Conservation (phyloP, 139 green algal genomes). For the Spirogloea muscicola region DNA sequence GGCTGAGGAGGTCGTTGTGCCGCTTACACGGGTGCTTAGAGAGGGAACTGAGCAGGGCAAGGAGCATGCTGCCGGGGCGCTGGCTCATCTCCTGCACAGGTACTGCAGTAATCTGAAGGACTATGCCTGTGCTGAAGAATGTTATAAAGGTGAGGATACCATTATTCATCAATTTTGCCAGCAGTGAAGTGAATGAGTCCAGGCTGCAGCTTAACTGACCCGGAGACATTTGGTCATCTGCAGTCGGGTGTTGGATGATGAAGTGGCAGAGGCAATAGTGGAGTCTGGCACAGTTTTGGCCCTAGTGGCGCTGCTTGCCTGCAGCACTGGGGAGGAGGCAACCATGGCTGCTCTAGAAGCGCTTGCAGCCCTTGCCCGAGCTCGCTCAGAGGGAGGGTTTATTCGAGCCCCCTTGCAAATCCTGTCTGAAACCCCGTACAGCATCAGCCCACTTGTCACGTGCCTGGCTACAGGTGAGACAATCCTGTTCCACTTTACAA, state of each 20-base stretch:
- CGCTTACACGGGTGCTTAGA: conserved; percentile 23
- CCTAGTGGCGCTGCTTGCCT: conserved; percentile 26
- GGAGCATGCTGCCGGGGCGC: conserved; percentile 32
- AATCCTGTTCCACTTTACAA: too few species aligned
- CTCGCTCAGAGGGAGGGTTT: conserved; percentile 10
- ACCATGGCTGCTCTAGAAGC: conserved; percentile 30
- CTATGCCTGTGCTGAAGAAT: too few species aligned
- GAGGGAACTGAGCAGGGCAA: conserved; percentile 34
- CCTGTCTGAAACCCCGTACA: conserved; percentile 27
- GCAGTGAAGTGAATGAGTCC: too few species aligned
- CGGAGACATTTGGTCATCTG: too few species aligned
- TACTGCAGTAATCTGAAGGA: too few species aligned
- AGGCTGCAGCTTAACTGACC: too few species aligned
- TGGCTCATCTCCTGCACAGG: conserved; percentile 39
- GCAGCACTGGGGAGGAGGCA: conserved; percentile 18
- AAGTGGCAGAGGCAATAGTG: conserved; percentile 21
- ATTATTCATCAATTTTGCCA: too few species aligned
- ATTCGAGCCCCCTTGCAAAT: conserved; percentile 16
- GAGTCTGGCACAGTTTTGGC: conserved; percentile 35
- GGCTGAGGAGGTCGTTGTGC: conserved; percentile 30
- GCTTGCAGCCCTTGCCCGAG: conserved; percentile 21
- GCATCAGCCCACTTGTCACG: conserved; percentile 26
- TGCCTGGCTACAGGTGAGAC: conserved; percentile 15
- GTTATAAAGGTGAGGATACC: too few species aligned
- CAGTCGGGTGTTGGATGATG: conserved; percentile 17